Conservation (phyloP, 2,329 filamentous ascomycete species). For the Aspergillus sergii region DNA sequence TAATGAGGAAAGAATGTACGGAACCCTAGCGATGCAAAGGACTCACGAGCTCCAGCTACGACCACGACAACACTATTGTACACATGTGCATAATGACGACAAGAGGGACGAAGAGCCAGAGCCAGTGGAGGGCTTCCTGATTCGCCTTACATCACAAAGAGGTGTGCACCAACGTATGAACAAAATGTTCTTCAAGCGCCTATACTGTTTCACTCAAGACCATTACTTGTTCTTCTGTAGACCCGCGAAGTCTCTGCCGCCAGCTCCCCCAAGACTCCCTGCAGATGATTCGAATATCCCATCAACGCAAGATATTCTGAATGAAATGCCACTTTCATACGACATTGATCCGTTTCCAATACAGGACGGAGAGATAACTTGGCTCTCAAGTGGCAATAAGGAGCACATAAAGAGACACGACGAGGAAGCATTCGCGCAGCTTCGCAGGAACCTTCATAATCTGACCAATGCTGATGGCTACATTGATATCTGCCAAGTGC, state of each 20-base stretch:
- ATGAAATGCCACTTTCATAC: conserved; percentile 63
- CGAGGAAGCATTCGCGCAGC: conserved; percentile 61
- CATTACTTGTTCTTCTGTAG: conserved; percentile 65
- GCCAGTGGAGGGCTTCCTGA: conserved; percentile 67
- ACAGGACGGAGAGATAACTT: conserved; percentile 56
- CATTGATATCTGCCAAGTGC: conserved; percentile 62
- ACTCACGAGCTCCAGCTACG: conserved; percentile 68
- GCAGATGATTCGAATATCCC: conserved; percentile 52
- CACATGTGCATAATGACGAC: conserved; percentile 45
- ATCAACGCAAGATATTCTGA: conserved; percentile 55
- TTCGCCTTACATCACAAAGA: conserved; percentile 65
- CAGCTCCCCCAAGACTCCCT: conserved; percentile 59
- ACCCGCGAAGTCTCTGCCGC: conserved; percentile 62
- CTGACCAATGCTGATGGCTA: conserved; percentile 64
- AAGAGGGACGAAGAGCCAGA: conserved; percentile 57
- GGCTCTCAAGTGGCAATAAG: conserved; percentile 55
- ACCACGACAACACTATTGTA: conserved; percentile 67
- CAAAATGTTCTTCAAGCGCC: conserved; percentile 64
- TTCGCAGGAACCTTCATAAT: conserved; percentile 60
- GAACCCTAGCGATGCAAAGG: conserved; percentile 66
- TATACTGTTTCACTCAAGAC: conserved; percentile 68
- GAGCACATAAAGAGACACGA: conserved; percentile 56
- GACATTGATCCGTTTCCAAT: conserved; percentile 64
- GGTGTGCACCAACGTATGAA: conserved; percentile 61
- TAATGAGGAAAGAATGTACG: conserved; percentile 70